Percentiles rank a stretch among this genome's conserved stretches.
Evolutionary conservation across 2,329 filamentous ascomycete species (phyloP).

Genomic region (Aureobasidium pullulans): DNA sequence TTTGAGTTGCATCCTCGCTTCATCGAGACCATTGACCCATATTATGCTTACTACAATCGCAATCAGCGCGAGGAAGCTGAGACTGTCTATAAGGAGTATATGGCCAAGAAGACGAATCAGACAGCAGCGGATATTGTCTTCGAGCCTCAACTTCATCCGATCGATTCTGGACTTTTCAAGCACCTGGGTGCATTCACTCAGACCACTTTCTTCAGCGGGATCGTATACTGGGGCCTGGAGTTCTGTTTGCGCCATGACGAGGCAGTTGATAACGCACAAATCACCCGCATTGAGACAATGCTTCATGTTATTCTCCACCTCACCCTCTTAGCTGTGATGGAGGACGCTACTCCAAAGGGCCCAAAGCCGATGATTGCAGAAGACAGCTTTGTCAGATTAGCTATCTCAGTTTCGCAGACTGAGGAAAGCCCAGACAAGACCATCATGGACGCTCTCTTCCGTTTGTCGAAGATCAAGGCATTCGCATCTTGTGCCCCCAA

Average conservation of each 20-base stretch:
- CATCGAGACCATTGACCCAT: conserved; percentile 85
- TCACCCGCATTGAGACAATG: conserved; percentile 81
- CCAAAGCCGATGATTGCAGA: conserved; percentile 5
- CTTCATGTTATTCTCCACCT: conserved; percentile 87
- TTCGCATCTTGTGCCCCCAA: conserved; percentile 80
- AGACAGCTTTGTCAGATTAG: conserved; percentile 16
- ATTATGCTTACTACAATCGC: conserved; percentile 91
- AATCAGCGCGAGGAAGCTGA: conserved; percentile 97
- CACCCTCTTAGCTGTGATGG: conserved; percentile 73
- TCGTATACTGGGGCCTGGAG: conserved; percentile 79
- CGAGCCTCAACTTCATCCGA: conserved; percentile 73
- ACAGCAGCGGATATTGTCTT: conserved; percentile 77
- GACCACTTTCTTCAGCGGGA: conserved; percentile 79
- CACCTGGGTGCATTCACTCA: conserved; percentile 71
- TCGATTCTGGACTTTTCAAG: conserved; percentile 69
- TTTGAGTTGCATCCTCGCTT: conserved; percentile 87
- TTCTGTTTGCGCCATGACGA: conserved; percentile 67
- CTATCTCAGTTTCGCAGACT: not conserved
- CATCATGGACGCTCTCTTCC: conserved; percentile 46
- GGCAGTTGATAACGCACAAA: conserved; percentile 66
- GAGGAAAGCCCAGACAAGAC: conserved; percentile 25
- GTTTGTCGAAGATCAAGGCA: conserved; percentile 56
- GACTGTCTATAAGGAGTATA: conserved; percentile 74
- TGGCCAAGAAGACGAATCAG: conserved; percentile 81
- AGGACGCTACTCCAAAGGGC: conserved; percentile 47